Base-by-base conservation (phyloP, 495 filamentous ascomycete species). In the Astrothelium macrocarpum region DNA sequence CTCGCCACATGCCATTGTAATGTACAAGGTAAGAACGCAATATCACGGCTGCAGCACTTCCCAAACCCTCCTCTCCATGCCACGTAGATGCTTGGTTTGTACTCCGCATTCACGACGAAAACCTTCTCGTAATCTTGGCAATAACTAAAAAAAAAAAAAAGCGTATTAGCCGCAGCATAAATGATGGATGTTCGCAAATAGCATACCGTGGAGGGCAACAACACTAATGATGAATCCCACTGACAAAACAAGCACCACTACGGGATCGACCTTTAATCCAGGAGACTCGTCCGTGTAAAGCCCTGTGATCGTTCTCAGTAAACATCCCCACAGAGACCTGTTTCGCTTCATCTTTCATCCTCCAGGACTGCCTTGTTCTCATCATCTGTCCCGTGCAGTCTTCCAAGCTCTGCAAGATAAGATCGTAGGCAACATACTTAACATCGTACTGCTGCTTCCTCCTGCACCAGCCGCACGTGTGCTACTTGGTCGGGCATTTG, bases 271-370 rank as follows among this genome's bases (percentile, higher is more conserved):
- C 76, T 96, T 93, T 67, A 98, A 78, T 65, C 94, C 94, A 63
- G 95, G 93, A 66, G 86, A 90, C 82, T 98, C 94, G 72, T 98
- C 94, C 43, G 94, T 98, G 83, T 98, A 98, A n/a, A 98, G 88
- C 77, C 80, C 85, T 88, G 66, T 65, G 58, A 20, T 16, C 45
- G 34, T n/a, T 12, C 66, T 74, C 61, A 70, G 71, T 67, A 62
- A 53, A 1, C 31, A 49, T 31, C 64, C 32, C 16, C 29, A 67
- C 31, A n/a, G n/a, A n/a, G n/a, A n/a, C n/a, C n/a, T n/a, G n/a
- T n/a, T n/a, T n/a, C n/a, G 16, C 46, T 16, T 53, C 49, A 23
- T 31, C 34, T 36, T 32, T 53, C 20, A 9, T 42, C 7, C 12
- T 66, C 43, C 60, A 26, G n/a, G 49, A 32, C 42, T 39, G 14